Percentiles rank a stretch among this genome's conserved stretches.
Conservation (phyloP, 2,329 filamentous ascomycete genomes). For the Leptosphaerulina australis region DNA sequence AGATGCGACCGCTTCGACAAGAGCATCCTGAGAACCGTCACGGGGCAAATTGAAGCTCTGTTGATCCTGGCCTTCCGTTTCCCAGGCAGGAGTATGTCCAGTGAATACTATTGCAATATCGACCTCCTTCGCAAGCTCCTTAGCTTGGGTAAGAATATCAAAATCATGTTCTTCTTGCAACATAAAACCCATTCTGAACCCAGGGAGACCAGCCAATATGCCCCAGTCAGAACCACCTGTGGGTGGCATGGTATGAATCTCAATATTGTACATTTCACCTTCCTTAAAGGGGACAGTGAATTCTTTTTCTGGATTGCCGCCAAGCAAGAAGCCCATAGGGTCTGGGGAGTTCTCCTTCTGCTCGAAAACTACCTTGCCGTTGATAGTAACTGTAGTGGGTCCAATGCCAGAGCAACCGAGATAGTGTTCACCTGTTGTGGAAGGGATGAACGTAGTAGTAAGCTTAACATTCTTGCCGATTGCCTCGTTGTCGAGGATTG, state of each 20-base stretch:
- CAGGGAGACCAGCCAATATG: slow-evolving; percentile 40
- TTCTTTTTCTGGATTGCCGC: slow-evolving; percentile 67
- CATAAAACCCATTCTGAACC: slow-evolving; percentile 46
- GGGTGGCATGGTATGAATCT: slow-evolving; percentile 65
- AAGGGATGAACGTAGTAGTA: slow-evolving; percentile 32
- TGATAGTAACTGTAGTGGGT: slow-evolving; percentile 38
- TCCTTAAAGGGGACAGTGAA: slow-evolving; percentile 64
- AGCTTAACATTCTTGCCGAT: slow-evolving; percentile 35
- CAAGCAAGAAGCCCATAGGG: slow-evolving; percentile 69
- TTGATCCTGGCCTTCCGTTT: slow-evolving; percentile 67
- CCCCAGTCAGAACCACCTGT: slow-evolving; percentile 56
- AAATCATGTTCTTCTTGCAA: slow-evolving; percentile 35
- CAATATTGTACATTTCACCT: slow-evolving; percentile 64
- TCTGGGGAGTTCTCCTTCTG: slow-evolving; percentile 59
- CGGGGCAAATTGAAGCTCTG: slow-evolving; percentile 60
- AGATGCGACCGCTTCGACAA: slow-evolving; percentile 68
- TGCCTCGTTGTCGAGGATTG: slow-evolving; percentile 31
- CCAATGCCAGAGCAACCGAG: slow-evolving; percentile 45
- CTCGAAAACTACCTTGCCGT: slow-evolving; percentile 36
- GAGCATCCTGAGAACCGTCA: slow-evolving; percentile 63
- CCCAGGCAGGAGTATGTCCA: slow-evolving; percentile 44
- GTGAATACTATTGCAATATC: slow-evolving; percentile 44
- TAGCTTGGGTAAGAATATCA: slow-evolving; percentile 36
- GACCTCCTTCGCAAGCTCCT: slow-evolving; percentile 34
- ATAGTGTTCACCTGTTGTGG: slow-evolving; percentile 39